These are phyloP conservation scores for Picea abies DNA, from an alignment of 83 land plant species.

Conservation along the genomic window DNA sequence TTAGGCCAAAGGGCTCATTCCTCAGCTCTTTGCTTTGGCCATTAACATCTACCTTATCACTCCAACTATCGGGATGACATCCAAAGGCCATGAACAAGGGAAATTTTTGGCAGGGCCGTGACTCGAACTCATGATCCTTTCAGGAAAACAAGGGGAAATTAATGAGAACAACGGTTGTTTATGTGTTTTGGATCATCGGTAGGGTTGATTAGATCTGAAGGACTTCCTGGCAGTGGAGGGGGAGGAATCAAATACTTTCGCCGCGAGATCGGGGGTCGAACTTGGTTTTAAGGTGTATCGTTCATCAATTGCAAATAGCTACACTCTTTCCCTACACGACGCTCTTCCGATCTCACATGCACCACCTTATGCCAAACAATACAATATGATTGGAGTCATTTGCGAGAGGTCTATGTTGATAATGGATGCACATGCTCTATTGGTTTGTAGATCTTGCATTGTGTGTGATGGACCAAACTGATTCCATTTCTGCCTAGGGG, in stretches of 20 bases:
- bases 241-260: slow-evolving; percentile 3
- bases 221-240: background rate
- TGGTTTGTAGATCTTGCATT: too few relatives aligned
- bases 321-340: too few relatives aligned
- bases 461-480: too few relatives aligned
- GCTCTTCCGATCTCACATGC: background rate
- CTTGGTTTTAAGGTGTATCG: background rate
- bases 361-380: too few relatives aligned
- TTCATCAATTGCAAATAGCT: background rate
- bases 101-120: background rate
- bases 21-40: too few relatives aligned
- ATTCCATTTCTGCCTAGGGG: too few relatives aligned
- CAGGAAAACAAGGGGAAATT: background rate
- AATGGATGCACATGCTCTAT: too few relatives aligned
- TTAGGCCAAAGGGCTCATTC: too few relatives aligned
- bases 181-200: background rate
- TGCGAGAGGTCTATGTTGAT: too few relatives aligned
- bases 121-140: background rate
- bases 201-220: too few relatives aligned
- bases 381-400: too few relatives aligned
- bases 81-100: background rate
- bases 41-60: too few relatives aligned
- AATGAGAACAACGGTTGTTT: background rate
- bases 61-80: background rate
- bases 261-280: background rate